Percentiles rank a stretch among this genome's conserved stretches.
Conservation (phyloP, 176 grass and related monocot genomes). For the Ananas comosus region DNA sequence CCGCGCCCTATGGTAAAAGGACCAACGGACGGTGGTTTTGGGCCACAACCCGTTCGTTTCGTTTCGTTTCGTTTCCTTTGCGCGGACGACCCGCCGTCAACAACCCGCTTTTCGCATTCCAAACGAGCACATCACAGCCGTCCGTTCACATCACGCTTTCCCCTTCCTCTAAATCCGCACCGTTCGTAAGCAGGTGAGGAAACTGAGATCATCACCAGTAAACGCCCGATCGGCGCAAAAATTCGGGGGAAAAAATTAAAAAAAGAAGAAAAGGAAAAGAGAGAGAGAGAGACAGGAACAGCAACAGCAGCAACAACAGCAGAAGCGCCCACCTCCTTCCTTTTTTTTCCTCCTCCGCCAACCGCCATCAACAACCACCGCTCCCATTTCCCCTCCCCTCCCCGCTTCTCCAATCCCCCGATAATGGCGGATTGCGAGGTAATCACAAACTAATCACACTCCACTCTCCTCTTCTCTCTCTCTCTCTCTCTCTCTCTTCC, state of each 20-base stretch:
- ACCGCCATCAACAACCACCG: slow-evolving; percentile 25
- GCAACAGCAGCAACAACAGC: not conserved
- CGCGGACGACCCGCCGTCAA: not conserved
- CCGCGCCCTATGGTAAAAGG: too few relatives aligned
- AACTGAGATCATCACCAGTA: not conserved
- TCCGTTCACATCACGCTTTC: not conserved
- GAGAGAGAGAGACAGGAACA: slow-evolving; percentile 2
- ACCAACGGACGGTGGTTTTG: too few relatives aligned
- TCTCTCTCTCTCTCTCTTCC: not conserved
- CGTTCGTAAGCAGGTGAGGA: not conserved
- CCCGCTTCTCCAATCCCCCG: not conserved
- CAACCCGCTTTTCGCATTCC: not conserved
- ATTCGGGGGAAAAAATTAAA: not conserved
- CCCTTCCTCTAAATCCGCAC: not conserved
- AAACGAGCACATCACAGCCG: not conserved
- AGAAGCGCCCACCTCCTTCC: not conserved
- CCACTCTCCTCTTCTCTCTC: not conserved
- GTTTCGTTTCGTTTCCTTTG: not conserved
- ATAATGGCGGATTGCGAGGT: slow-evolving; percentile 27
- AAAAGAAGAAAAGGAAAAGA: not conserved
- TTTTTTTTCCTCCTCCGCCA: slow-evolving; percentile 5
- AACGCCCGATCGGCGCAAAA: not conserved
- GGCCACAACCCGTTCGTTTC: not conserved
- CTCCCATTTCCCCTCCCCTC: not conserved
- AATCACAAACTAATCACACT: not conserved